Conservation (phyloP, 345 rosid species). For the Viola odorata region DNA sequence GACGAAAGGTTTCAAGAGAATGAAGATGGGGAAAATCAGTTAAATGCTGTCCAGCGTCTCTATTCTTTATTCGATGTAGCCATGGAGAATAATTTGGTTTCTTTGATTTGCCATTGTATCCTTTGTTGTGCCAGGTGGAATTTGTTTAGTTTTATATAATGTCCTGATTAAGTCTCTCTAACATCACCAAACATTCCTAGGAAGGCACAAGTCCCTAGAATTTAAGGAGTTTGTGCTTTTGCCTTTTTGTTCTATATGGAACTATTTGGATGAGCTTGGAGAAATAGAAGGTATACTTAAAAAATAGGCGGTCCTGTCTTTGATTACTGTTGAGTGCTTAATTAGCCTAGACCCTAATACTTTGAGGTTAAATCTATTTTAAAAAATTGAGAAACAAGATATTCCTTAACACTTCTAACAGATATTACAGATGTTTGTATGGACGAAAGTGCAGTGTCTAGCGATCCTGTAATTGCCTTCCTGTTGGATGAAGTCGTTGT, state of each 20-base stretch:
- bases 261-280: not conserved
- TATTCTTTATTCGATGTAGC: constrained; percentile 87
- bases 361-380: not conserved
- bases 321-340: not conserved
- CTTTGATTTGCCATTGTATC: constrained; percentile 95
- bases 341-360: not conserved
- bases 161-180: too few relatives aligned
- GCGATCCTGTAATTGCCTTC: constrained; percentile 89
- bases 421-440: constrained; percentile 93
- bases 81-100: constrained; percentile 73
- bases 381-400: not conserved
- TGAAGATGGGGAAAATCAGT: constrained; percentile 52
- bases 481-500: constrained; percentile 98
- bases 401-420: constrained; percentile 22
- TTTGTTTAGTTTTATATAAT: not conserved
- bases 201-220: not conserved
- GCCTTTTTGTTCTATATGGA: not conserved
- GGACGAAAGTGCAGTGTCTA: constrained; percentile 98
- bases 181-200: not conserved
- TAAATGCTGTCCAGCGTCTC: constrained; percentile 67
- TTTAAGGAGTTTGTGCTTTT: not conserved
- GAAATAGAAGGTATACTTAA: not conserved
- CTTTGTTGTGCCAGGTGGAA: constrained; percentile 12
- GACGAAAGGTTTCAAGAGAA: constrained; percentile 57
- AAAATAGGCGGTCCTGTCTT: not conserved